phyloP scores from a whole-genome alignment of 768 basidiomycete genomes.

The Pisolithus albus region DNA sequence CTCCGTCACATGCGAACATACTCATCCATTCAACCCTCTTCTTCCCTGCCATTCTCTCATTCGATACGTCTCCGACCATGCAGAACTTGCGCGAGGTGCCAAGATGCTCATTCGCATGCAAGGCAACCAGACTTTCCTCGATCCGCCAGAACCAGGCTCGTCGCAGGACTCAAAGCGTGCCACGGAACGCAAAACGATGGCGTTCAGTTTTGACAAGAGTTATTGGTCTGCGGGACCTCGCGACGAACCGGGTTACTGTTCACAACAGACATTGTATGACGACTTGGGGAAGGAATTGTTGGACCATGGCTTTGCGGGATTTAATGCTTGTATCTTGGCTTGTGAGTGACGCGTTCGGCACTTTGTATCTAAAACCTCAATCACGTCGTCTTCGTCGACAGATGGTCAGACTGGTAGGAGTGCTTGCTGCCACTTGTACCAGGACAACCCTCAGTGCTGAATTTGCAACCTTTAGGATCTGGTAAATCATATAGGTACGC shows the following conservation, averaged over 20 bases:
- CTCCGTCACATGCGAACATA: slow-evolving; percentile 1
- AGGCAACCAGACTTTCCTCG: slow-evolving; percentile 87
- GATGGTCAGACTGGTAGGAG: slow-evolving; percentile 82
- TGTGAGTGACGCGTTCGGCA: slow-evolving; percentile 54
- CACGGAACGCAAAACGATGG: slow-evolving; percentile 83
- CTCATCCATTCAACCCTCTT: not conserved
- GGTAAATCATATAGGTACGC: slow-evolving; percentile 87
- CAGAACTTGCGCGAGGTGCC: slow-evolving; percentile 90
- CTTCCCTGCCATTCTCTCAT: not conserved
- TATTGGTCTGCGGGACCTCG: slow-evolving; percentile 94
- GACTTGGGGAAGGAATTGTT: slow-evolving; percentile 92
- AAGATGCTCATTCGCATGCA: slow-evolving; percentile 93
- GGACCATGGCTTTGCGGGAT: slow-evolving; percentile 93
- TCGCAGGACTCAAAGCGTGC: slow-evolving; percentile 69
- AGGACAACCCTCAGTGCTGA: slow-evolving; percentile 3
- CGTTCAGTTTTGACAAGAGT: slow-evolving; percentile 94
- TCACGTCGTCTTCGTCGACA: slow-evolving; percentile 13
- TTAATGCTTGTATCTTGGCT: slow-evolving; percentile 98
- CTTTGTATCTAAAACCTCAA: not conserved
- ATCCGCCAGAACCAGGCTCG: slow-evolving; percentile 78
- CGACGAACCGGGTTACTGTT: slow-evolving; percentile 87
- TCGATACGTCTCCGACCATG: slow-evolving; percentile 2
- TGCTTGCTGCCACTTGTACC: slow-evolving; percentile 1
- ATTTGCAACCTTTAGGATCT: slow-evolving; percentile 47
- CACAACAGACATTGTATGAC: slow-evolving; percentile 90